These are phyloP conservation scores for Epichloe hybrida DNA, from an alignment of 2,329 filamentous ascomycete species.

Conservation along the genomic window DNA sequence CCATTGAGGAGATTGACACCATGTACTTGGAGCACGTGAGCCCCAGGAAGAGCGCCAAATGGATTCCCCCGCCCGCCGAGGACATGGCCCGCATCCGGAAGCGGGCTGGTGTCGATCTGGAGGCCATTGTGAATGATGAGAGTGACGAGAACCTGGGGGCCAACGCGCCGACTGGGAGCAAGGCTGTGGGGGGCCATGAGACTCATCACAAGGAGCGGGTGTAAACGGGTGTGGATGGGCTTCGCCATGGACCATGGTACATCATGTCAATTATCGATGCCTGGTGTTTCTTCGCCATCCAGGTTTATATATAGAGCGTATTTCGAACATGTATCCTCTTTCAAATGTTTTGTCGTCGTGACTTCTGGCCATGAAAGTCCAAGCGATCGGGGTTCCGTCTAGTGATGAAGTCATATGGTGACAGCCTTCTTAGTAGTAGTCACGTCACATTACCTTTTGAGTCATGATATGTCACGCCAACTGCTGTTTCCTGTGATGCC, in stretches of 20 bases:
- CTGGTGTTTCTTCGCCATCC: background rate
- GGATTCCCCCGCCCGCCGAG: slow-evolving; percentile 32
- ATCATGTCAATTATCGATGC: background rate
- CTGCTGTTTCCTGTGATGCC: no score
- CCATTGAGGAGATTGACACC: slow-evolving; percentile 37
- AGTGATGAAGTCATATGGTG: no score
- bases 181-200: background rate
- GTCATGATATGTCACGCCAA: background rate
- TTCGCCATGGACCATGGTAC: background rate
- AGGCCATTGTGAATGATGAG: slow-evolving; percentile 8
- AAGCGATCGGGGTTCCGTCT: no score
- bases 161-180: background rate
- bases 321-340: background rate
- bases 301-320: background rate
- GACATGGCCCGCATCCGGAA: slow-evolving; percentile 29
- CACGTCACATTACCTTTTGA: no score
- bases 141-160: background rate
- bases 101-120: slow-evolving; percentile 27
- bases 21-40: slow-evolving; percentile 47
- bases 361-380: no score
- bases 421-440: no score
- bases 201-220: background rate
- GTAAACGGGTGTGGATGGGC: background rate
- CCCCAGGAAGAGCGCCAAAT: slow-evolving; percentile 48
- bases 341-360: no score